A percentile compares a stretch with the other conserved stretches of the same genome.
Conservation (phyloP, 2,329 filamentous ascomycete species). For the Onygenales sp. region DNA sequence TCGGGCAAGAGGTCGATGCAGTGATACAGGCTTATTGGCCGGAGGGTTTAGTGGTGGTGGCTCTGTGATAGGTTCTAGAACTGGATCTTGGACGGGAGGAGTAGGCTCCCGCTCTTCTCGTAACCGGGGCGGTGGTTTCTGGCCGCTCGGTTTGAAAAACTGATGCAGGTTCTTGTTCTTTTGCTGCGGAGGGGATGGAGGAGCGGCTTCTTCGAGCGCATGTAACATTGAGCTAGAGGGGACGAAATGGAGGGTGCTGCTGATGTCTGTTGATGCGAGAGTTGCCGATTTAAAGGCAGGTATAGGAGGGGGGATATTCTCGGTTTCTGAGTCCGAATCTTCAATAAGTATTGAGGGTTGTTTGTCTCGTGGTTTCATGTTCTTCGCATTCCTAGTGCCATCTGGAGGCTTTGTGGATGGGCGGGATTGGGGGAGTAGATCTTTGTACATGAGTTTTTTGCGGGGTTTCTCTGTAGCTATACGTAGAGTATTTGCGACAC, state of each 20-base stretch:
- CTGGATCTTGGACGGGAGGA: neutral
- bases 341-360: neutral
- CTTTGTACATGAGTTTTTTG: slow-evolving; percentile 35
- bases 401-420: slow-evolving; percentile 5
- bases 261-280: neutral
- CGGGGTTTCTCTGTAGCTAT: slow-evolving; percentile 27
- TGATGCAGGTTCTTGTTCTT: slow-evolving; percentile 3
- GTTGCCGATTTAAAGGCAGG: neutral
- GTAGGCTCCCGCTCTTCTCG: neutral
- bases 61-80: neutral
- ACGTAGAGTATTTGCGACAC: slow-evolving; percentile 21
- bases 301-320: neutral
- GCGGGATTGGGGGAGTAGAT: slow-evolving; percentile 21
- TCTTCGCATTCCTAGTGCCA: neutral
- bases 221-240: slow-evolving; percentile 7
- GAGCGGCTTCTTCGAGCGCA: slow-evolving; percentile 5
- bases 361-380: neutral
- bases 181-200: slow-evolving; percentile 3
- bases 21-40: neutral
- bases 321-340: neutral
- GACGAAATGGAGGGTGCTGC: slow-evolving; percentile 1
- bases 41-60: neutral
- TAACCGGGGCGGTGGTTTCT: neutral
- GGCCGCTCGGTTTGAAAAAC: slow-evolving; percentile 7
- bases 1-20: neutral